A percentile compares a stretch with the other conserved stretches of the same genome.
phyloP scores from a whole-genome alignment of 2,329 filamentous ascomycete genomes.

The Trichophyton equinum region DNA sequence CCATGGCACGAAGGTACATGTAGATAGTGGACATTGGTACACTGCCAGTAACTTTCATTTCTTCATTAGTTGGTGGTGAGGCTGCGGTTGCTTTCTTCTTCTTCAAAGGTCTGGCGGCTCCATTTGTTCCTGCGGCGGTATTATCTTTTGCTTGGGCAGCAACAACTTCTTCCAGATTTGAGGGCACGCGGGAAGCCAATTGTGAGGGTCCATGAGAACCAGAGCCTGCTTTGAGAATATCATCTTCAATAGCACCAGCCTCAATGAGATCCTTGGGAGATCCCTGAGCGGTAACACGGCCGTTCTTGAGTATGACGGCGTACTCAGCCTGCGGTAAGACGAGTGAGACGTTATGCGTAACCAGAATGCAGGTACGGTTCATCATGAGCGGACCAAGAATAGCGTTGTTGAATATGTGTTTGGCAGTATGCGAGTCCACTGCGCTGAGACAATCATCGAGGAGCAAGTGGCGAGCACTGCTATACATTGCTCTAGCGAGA shows the following conservation, averaged over 20 bases:
- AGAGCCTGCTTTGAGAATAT: conserved; percentile 62
- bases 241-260: conserved; percentile 80
- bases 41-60: conserved; percentile 70
- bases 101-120: conserved; percentile 23
- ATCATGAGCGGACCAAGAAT: conserved; percentile 82
- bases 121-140: conserved; percentile 34
- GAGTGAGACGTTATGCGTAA: conserved; percentile 89
- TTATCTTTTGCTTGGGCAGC: conserved; percentile 40
- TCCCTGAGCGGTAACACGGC: conserved; percentile 65
- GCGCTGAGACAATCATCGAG: conserved; percentile 93
- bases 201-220: conserved; percentile 58
- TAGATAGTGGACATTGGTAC: conserved; percentile 79
- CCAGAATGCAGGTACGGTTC: conserved; percentile 79
- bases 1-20: conserved; percentile 82
- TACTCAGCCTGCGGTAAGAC: conserved; percentile 69
- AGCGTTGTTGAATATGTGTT: conserved; percentile 95
- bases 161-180: conserved; percentile 53
- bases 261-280: conserved; percentile 63
- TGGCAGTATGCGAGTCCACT: conserved; percentile 92
- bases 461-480: conserved; percentile 77
- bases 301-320: conserved; percentile 78
- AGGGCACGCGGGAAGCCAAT: conserved; percentile 64
- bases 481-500: conserved; percentile 92
- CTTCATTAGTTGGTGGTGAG: conserved; percentile 42
- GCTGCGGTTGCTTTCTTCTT: conserved; percentile 34